Conservation (phyloP, 2,329 filamentous ascomycete genomes). For the Epichloe scottii region DNA sequence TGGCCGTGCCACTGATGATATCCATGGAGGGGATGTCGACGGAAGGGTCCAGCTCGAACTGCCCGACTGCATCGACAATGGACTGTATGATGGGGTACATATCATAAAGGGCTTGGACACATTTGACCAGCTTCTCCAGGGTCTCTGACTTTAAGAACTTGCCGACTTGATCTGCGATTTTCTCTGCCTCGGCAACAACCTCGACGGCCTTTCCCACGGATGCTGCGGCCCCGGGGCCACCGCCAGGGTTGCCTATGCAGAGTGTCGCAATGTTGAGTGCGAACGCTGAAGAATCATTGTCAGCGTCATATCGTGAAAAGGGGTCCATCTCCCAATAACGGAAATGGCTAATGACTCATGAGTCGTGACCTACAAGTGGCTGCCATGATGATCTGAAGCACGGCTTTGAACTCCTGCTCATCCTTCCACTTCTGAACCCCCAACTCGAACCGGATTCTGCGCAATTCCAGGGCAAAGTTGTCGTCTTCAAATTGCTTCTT, state of each 20-base stretch:
- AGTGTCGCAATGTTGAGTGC: not conserved
- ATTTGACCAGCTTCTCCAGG: fast-evolving
- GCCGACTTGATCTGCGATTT: not conserved
- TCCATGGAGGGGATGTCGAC: not conserved
- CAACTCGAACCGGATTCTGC: not conserved
- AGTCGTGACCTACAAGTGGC: not conserved
- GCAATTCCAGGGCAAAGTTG: not conserved
- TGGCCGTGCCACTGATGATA: not conserved
- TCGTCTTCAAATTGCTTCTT: not conserved
- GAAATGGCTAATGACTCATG: not conserved
- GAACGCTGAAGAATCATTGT: not conserved
- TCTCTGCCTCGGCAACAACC: not conserved
- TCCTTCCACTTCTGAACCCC: not conserved
- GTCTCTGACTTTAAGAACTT: not conserved
- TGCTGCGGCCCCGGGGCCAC: not conserved
- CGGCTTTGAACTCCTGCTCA: not conserved
- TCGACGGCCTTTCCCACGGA: not conserved
- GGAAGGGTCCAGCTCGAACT: not conserved
- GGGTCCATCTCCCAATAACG: too few species aligned
- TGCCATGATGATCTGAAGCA: not conserved
- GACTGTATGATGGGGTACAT: not conserved
- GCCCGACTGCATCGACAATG: not conserved
- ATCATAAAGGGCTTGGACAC: not conserved
- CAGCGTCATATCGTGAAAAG: too few species aligned
- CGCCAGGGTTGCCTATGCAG: not conserved